Base-by-base conservation (phyloP, 805 yeast genomes). In the Hanseniaspora pseudoguilliermondii region DNA sequence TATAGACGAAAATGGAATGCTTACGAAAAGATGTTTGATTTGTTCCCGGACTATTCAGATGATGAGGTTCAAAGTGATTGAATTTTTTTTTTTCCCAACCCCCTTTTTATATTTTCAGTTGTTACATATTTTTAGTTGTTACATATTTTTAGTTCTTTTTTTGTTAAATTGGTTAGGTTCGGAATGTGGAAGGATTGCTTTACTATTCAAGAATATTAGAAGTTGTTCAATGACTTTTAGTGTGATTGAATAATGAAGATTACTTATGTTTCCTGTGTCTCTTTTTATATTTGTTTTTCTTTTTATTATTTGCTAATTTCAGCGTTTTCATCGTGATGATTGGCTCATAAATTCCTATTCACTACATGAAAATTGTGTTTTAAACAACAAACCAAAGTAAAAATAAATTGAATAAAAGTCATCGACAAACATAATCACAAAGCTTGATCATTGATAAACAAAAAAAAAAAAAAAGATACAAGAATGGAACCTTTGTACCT, bases 341-440 rank as follows among this genome's bases (percentile, higher is more conserved):
- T 32, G 35, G 35, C 35, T 32, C 35, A 32, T 32, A 32, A 32
- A 32, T 32, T 11, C 35, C 35, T 32, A 32, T 11, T 2, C 35
- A 32, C 13, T 15, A 32, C 15, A 6, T 32, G 15, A 32, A 32
- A 11, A 32, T 32, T 15, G 11, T 32, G 16, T 32, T 32, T 10
- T 11, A 11, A 8, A 32, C 5, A 32, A 11, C 35, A 13, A 32
- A 32, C 35, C 11, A 32, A 32, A 32, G 7, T 32, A 32, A 32
- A 32, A 11, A 13, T 11, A 32, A 11, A 82, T 60, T 75, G 81
- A 21, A 69, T 85, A 58, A 84, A 84, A 64, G 73, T 87, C 46
- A 44, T 44, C 7, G 48, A 44, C 25, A n/a, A 32, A 44, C 40
- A 36, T 38, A 27, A 38, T 49, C 44, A 42, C 25, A 42, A 27